Conservation (phyloP, 352 stramenopile species). For the Globisporangium alternatum region DNA sequence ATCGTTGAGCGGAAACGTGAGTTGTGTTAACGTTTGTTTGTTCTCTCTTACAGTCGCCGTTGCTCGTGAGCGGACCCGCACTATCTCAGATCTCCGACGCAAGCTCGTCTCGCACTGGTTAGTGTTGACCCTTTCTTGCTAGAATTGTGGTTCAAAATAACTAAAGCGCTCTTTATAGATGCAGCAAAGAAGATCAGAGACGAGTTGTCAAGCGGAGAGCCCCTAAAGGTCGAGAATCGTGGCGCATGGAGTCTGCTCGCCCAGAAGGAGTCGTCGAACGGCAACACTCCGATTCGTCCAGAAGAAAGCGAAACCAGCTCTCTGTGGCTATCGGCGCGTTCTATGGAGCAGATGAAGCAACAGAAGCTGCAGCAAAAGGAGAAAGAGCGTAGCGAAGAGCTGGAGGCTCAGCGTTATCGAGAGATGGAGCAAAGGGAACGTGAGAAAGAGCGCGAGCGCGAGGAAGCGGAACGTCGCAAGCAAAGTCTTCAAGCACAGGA, state of each 20-base stretch:
- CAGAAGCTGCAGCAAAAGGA: constrained; percentile 87
- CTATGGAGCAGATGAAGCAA: constrained; percentile 87
- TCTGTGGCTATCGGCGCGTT: constrained; percentile 78
- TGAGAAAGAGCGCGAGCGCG: constrained; percentile 65
- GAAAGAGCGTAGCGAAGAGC: constrained; percentile 62
- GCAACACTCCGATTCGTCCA: constrained; percentile 47
- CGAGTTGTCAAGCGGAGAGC: constrained; percentile 54
- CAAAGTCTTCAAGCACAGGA: constrained; percentile 53
- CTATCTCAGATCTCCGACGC: constrained; percentile 45
- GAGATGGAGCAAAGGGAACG: constrained; percentile 65
- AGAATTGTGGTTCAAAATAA: neutral
- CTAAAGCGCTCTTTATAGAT: constrained; percentile 30
- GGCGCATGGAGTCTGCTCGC: constrained; percentile 84
- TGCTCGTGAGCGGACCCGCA: constrained; percentile 49
- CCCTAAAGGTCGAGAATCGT: constrained; percentile 77
- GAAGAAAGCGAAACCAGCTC: constrained; percentile 75
- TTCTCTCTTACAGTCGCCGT: constrained; percentile 44
- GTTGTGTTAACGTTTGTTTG: constrained; percentile 23
- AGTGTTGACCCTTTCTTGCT: constrained; percentile 21
- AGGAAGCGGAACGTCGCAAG: constrained; percentile 68
- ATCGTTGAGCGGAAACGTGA: constrained; percentile 19
- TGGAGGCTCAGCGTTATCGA: constrained; percentile 61
- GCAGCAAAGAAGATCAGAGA: constrained; percentile 78
- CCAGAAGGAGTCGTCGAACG: constrained; percentile 66
- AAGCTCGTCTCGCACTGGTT: constrained; percentile 35